A percentile compares a stretch with the other conserved stretches of the same genome.
Evolutionary conservation across 2,329 filamentous ascomycete species (phyloP).

Genomic region (Orbilia brochopaga): DNA sequence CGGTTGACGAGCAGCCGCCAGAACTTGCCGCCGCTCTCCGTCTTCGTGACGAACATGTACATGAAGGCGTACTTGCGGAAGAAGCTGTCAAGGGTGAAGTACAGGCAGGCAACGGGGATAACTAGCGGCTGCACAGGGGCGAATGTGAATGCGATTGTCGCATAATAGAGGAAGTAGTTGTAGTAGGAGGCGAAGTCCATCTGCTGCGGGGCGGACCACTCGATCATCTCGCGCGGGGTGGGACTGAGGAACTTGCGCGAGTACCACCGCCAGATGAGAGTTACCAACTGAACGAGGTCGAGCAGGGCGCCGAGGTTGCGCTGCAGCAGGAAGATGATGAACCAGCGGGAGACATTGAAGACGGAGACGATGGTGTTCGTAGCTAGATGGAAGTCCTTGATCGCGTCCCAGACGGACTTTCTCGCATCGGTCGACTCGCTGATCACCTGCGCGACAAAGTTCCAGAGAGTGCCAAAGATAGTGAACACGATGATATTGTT

Average conservation of each 20-base stretch:
- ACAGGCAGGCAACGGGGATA: conserved; percentile 82
- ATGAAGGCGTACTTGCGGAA: conserved; percentile 94
- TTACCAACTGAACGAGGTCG: conserved; percentile 87
- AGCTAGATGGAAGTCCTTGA: conserved; percentile 70
- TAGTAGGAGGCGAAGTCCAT: conserved; percentile 98
- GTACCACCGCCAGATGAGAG: conserved; percentile 82
- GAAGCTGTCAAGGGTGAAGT: conserved; percentile 84
- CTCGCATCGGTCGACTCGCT: conserved; percentile 63
- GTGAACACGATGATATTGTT: conserved; percentile 97
- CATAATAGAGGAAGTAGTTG: conserved; percentile 96
- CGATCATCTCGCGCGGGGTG: conserved; percentile 88
- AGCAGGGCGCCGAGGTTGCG: conserved; percentile 91
- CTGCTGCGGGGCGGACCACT: conserved; percentile 85
- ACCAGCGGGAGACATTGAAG: conserved; percentile 84
- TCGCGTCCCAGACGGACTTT: conserved; percentile 68
- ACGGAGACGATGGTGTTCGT: conserved; percentile 72
- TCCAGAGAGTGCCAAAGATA: conserved; percentile 82
- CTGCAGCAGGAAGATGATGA: conserved; percentile 92
- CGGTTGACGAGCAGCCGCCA: conserved; percentile 94
- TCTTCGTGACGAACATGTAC: conserved; percentile 96
- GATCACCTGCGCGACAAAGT: conserved; percentile 72
- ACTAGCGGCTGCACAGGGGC: conserved; percentile 84
- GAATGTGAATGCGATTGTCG: conserved; percentile 85
- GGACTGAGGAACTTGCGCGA: conserved; percentile 82
- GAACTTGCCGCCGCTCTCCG: conserved; percentile 88